phyloP scores from a whole-genome alignment of 768 basidiomycete species.

The Trametes cingulata region DNA sequence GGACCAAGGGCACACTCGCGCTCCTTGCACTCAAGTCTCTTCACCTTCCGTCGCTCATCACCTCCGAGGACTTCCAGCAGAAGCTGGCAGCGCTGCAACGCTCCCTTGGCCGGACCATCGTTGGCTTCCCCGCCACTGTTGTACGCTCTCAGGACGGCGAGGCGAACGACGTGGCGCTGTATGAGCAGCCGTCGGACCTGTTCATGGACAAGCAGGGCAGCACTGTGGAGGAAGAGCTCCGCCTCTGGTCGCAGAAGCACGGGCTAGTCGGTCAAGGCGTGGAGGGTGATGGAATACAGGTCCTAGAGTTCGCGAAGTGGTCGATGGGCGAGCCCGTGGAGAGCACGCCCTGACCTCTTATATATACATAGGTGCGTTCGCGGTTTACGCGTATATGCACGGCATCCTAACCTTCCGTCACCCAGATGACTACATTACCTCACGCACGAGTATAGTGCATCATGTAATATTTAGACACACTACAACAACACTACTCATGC shows the following conservation, averaged over 20 bases:
- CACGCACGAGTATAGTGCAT: background rate
- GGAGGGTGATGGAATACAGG: slow-evolving; percentile 42
- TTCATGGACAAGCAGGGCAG: slow-evolving; percentile 53
- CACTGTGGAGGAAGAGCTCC: slow-evolving; percentile 41
- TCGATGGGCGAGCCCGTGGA: slow-evolving; percentile 46
- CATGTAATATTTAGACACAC: background rate
- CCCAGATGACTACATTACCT: background rate
- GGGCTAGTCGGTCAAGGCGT: slow-evolving; percentile 41
- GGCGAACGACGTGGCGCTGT: slow-evolving; percentile 55
- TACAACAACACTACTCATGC: background rate
- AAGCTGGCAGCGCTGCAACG: slow-evolving; percentile 68
- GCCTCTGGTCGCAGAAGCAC: slow-evolving; percentile 54
- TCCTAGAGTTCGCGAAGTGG: slow-evolving; percentile 64
- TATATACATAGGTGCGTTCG: background rate
- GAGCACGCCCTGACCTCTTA: background rate
- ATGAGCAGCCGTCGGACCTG: slow-evolving; percentile 75
- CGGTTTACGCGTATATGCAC: too few relatives aligned
- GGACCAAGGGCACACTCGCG: slow-evolving; percentile 61
- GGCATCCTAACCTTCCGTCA: too few relatives aligned
- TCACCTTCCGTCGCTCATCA: slow-evolving; percentile 44
- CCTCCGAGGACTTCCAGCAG: slow-evolving; percentile 49
- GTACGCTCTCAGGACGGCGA: slow-evolving; percentile 38
- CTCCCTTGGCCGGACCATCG: slow-evolving; percentile 80
- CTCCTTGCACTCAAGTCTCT: slow-evolving; percentile 54
- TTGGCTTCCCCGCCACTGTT: slow-evolving; percentile 71